These are phyloP conservation scores for Nannochloropsis oceanica DNA, from an alignment of 108 stramenopile genomes.

Conservation along the genomic window DNA sequence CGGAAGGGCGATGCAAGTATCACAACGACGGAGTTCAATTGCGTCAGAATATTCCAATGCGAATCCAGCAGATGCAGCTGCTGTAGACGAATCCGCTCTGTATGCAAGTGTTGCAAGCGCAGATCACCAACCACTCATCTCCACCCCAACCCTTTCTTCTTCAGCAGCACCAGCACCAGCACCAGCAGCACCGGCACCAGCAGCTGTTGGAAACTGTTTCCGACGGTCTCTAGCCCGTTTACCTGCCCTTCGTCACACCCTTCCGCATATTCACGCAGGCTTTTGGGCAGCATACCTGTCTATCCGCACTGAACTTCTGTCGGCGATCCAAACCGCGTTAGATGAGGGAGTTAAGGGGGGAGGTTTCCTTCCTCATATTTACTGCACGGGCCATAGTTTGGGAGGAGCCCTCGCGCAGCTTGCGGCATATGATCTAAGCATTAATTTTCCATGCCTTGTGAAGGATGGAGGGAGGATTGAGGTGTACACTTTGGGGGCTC, in stretches of 20 bases:
- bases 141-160: background rate
- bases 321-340: constrained; percentile 8
- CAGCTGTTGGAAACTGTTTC: background rate
- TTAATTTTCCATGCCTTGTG: background rate
- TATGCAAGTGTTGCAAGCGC: background rate
- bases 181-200: background rate
- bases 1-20: too few relatives aligned
- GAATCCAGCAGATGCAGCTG: too few relatives aligned
- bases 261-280: constrained; percentile 27
- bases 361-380: background rate
- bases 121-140: background rate
- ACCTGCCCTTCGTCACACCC: background rate
- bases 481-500: constrained; percentile 31
- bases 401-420: constrained; percentile 13
- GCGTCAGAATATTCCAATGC: too few relatives aligned
- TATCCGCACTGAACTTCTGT: constrained; percentile 14
- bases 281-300: constrained; percentile 24
- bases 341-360: background rate
- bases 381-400: constrained; percentile 6
- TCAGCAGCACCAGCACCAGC: background rate
- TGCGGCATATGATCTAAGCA: constrained; percentile 20
- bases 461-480: background rate
- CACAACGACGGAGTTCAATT: too few relatives aligned
- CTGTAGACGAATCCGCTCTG: too few relatives aligned
- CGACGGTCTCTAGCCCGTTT: background rate